Evolutionary conservation across 2,329 filamentous ascomycete genomes (phyloP).

Genomic region (Xylariaceae sp.): DNA sequence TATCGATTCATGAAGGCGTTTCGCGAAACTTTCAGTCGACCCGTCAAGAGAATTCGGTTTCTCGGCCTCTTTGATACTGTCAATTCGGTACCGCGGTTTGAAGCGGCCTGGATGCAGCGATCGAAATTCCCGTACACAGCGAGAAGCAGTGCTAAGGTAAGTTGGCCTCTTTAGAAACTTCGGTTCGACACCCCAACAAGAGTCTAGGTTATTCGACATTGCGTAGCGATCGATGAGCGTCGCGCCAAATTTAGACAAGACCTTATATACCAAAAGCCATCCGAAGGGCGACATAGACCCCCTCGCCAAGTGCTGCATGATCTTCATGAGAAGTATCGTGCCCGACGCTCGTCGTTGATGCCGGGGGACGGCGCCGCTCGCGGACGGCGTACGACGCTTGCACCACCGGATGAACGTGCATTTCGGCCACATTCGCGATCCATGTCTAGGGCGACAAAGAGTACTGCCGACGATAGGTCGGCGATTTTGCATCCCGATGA

Average conservation of each 20-base stretch:
- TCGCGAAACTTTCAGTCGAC: slow-evolving; percentile 73
- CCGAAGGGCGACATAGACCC: slow-evolving; percentile 20
- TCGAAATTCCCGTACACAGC: slow-evolving; percentile 70
- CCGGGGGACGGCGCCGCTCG: slow-evolving; percentile 8
- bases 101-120: slow-evolving; percentile 71
- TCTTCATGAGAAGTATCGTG: slow-evolving; percentile 37
- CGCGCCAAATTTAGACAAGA: slow-evolving; percentile 70
- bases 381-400: slow-evolving; percentile 21
- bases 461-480: slow-evolving; percentile 30
- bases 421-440: slow-evolving; percentile 35
- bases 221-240: slow-evolving; percentile 66
- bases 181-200: neutral
- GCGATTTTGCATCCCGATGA: slow-evolving; percentile 35
- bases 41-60: slow-evolving; percentile 69
- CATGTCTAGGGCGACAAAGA: slow-evolving; percentile 28
- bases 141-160: slow-evolving; percentile 47
- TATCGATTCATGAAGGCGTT: slow-evolving; percentile 75
- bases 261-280: slow-evolving; percentile 53
- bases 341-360: slow-evolving; percentile 16
- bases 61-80: slow-evolving; percentile 79
- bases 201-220: slow-evolving; percentile 57
- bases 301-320: slow-evolving; percentile 23
- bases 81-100: slow-evolving; percentile 74
- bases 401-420: slow-evolving; percentile 28
- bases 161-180: neutral